Percentiles rank a stretch among this genome's conserved stretches.
These are phyloP conservation scores for barley (Hordeum vulgare) DNA, from an alignment of 176 grass and related monocot species.

Conservation along the genomic window DNA sequence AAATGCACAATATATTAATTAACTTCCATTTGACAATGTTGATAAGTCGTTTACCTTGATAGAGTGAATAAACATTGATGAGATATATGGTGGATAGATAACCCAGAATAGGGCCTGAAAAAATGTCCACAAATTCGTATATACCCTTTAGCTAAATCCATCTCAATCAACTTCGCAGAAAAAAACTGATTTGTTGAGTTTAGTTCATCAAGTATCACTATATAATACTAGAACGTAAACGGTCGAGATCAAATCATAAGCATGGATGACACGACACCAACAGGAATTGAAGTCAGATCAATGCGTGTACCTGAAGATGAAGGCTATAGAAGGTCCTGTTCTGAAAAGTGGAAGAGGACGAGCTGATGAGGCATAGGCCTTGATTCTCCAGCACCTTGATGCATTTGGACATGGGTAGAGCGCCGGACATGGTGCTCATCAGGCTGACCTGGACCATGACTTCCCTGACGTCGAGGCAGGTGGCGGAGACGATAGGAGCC, in stretches of 20 bases:
- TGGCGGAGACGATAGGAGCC: constrained; percentile 44
- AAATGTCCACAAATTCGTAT: too few relatives aligned
- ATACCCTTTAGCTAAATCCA: too few relatives aligned
- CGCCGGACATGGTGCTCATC: constrained; percentile 11
- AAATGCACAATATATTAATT: too few relatives aligned
- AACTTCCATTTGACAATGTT: too few relatives aligned
- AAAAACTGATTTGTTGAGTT: too few relatives aligned
- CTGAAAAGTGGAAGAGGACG: constrained; percentile 44
- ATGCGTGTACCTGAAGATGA: constrained; percentile 65
- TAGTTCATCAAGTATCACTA: too few relatives aligned
- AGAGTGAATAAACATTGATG: too few relatives aligned
- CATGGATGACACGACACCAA: background rate
- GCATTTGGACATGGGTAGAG: constrained; percentile 44
- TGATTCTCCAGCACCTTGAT: constrained; percentile 56
- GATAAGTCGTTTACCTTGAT: too few relatives aligned
- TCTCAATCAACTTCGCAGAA: too few relatives aligned
- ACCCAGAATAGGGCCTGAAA: too few relatives aligned
- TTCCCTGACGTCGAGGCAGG: constrained; percentile 49
- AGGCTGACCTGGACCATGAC: constrained; percentile 79
- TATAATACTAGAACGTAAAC: too few relatives aligned
- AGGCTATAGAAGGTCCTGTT: constrained; percentile 65
- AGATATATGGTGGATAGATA: too few relatives aligned
- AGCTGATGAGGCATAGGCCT: constrained; percentile 52
- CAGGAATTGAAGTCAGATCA: background rate
- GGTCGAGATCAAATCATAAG: background rate